phyloP scores from a whole-genome alignment of 2,329 filamentous ascomycete species.

The Neofusicoccum laricinum region DNA sequence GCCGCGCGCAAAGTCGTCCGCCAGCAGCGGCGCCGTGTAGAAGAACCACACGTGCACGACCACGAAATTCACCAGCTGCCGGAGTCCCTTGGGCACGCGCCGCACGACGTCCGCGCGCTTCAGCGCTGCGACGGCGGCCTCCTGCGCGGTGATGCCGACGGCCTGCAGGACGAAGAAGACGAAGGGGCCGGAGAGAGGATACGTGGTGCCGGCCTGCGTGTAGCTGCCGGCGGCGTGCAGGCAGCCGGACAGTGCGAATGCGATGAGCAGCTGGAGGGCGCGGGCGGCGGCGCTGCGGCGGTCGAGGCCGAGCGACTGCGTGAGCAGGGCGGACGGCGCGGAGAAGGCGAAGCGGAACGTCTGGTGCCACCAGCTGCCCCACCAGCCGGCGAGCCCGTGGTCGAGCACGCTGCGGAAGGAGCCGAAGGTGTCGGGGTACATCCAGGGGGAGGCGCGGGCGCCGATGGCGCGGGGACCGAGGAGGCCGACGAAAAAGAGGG shows the following conservation, averaged over 20 bases:
- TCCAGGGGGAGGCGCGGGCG: conserved; percentile 57
- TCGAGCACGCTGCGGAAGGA: conserved; percentile 56
- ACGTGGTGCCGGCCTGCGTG: conserved; percentile 61
- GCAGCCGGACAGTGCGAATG: conserved; percentile 65
- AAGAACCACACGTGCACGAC: conserved; percentile 68
- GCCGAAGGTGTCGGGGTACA: conserved; percentile 61
- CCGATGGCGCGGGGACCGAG: conserved; percentile 61
- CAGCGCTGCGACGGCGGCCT: conserved; percentile 37
- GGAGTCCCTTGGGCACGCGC: conserved; percentile 42
- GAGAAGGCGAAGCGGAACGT: conserved; percentile 74
- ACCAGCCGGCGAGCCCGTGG: conserved; percentile 73
- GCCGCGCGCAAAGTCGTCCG: conserved; percentile 70
- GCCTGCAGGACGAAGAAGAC: conserved; percentile 72
- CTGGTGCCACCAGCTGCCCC: conserved; percentile 90
- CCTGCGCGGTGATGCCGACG: conserved; percentile 63
- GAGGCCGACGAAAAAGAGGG: conserved; percentile 58
- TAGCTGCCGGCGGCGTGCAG: conserved; percentile 71
- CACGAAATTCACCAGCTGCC: conserved; percentile 57
- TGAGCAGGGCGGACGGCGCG: conserved; percentile 54
- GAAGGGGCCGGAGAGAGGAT: conserved; percentile 52
- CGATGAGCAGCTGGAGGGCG: conserved; percentile 45
- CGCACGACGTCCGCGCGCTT: conserved; percentile 31
- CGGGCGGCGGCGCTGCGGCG: conserved; percentile 35
- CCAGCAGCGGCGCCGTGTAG: conserved; percentile 61
- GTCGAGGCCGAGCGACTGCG: conserved; percentile 28